Base-by-base conservation (phyloP, 2,329 filamentous ascomycete genomes). In the Myriosclerotinia scirpicola region DNA sequence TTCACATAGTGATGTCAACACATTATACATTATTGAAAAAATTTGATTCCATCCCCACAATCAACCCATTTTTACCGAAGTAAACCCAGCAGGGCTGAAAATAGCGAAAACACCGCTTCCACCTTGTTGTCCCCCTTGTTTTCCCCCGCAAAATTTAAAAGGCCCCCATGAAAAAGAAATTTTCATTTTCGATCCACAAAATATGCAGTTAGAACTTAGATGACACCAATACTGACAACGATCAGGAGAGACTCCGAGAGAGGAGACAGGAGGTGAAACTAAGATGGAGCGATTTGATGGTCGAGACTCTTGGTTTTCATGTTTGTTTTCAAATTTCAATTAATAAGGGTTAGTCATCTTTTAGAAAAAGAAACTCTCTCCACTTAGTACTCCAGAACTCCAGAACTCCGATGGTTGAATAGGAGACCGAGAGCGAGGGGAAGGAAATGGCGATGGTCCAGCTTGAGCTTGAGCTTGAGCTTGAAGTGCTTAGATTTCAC, bases 71-170 rank as follows among this genome's bases (percentile, higher is more conserved):
- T 59, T 59, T 34, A 26, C 55, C 26, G 20, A 46, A 46, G 40
- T 46, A 59, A 26, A 56, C 5, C 20, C 56, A 60, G 46, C 58
- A 60, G 58, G 58, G 58, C 58, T 60, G 58, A 60, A 60, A 54
- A 22, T 40, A 26, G 2, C 26, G 4, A 9, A 26, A 44, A 58
- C 12, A 50, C 44, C n/a, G 44, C 44, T 50, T 50, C 44, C 4
- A 52, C 26, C 9, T 26, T 38, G 22, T 42, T 44, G n/a, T 30
- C 26, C 12, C 12, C 58, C 56, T 48, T 60, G 56, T 60, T 26
- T 26, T 26, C 34, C 58, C 56, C 58, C 58, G 58, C 58, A 60
- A 60, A 60, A 60, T 50, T n/a, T 38, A 14, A 50, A 60, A 1
- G 42, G n/a, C n/a, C n/a, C 42, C 42, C 56, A 60, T 60, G 42